Base-by-base conservation (phyloP, 495 filamentous ascomycete genomes). In the Pseudevernia furfuracea region DNA sequence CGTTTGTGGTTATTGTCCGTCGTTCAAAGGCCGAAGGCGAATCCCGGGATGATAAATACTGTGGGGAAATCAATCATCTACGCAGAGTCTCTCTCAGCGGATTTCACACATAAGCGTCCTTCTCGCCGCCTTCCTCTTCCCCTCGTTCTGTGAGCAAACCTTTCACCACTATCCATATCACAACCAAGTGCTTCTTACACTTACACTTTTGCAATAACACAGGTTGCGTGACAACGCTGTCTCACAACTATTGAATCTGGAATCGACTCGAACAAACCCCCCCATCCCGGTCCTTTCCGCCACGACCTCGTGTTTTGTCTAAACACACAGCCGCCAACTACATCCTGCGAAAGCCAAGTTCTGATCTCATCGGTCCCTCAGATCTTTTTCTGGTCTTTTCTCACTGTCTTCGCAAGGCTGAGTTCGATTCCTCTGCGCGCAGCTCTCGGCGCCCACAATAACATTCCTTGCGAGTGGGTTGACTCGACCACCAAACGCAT, bases 401-500 rank as follows among this genome's bases (percentile, higher is more conserved):
- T 36, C 28, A 11, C 28, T 44, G 8, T n/a, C 44, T 28, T 12
- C 43, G 62, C 55, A 49, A 32, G 53, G 52, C 53, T 44, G 53
- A 48, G 21, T 63, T 63, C 39, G 53, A 37, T 41, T 58, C 53
- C 25, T 57, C 62, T 49, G n/a, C n/a, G 41, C 38, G 44, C n/a
- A 38, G 23, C 46, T 62, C 46, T 39, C 48, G 12, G 37, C 15
- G 21, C 32, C 41, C n/a, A 37, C 28, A 2, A 38, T 5, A 48
- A 25, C n/a, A n/a, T 58, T 63, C 30, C 37, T 57, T 63, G 59
- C 65, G 65, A 58, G 65, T 59, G 39, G 43, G 46, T 32, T 36
- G 58, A 67, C 65, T 70, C 64, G 69, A 59, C 60, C 39, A 56
- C 37, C 44, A 30, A 30, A 59, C 60, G 38, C 69, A 68, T 52